A percentile compares a stretch with the other conserved stretches of the same genome.
Evolutionary conservation across 768 basidiomycete species (phyloP).

Genomic region (Tricholoma furcatifolium): DNA sequence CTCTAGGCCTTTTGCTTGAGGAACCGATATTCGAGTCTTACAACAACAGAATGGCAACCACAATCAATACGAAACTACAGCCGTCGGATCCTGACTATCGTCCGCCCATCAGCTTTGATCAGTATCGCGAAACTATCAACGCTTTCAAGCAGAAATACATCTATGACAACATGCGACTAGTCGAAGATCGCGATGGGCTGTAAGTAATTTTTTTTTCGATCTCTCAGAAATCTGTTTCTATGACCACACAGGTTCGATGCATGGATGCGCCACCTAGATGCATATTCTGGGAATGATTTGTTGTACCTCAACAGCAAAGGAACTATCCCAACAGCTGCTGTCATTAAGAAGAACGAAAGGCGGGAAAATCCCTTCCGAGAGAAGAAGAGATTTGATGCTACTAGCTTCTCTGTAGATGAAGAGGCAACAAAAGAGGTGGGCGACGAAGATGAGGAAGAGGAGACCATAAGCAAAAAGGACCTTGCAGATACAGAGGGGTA

Average conservation of each 20-base stretch:
- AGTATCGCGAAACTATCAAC: slow-evolving; percentile 65
- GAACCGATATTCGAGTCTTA: slow-evolving; percentile 81
- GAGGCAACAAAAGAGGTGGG: slow-evolving; percentile 29
- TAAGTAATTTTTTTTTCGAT: slow-evolving; percentile 41
- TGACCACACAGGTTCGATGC: slow-evolving; percentile 69
- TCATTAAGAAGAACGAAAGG: slow-evolving; percentile 59
- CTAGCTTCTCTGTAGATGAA: slow-evolving; percentile 42
- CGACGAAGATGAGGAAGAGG: slow-evolving; percentile 37
- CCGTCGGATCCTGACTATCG: slow-evolving; percentile 61
- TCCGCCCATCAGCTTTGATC: slow-evolving; percentile 70
- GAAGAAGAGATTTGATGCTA: slow-evolving; percentile 65
- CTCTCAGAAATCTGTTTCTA: slow-evolving; percentile 2
- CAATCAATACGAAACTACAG: slow-evolving; percentile 50
- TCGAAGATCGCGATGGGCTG: slow-evolving; percentile 79
- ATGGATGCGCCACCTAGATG: slow-evolving; percentile 78
- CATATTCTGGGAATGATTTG: slow-evolving; percentile 76
- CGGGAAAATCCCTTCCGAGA: slow-evolving; percentile 67
- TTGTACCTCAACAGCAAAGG: slow-evolving; percentile 77
- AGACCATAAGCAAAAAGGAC: slow-evolving; percentile 34
- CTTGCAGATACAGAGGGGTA: slow-evolving; percentile 57
- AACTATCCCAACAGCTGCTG: slow-evolving; percentile 66
- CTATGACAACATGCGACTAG: slow-evolving; percentile 81
- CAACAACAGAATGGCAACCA: slow-evolving; percentile 52
- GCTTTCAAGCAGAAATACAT: slow-evolving; percentile 85
- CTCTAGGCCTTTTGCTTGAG: slow-evolving; percentile 90